Evolutionary conservation across 192 early-diverging fungal species (phyloP), one percentile per base, ranked within the genome.

Genomic region (Backusella tuberculispora): DNA sequence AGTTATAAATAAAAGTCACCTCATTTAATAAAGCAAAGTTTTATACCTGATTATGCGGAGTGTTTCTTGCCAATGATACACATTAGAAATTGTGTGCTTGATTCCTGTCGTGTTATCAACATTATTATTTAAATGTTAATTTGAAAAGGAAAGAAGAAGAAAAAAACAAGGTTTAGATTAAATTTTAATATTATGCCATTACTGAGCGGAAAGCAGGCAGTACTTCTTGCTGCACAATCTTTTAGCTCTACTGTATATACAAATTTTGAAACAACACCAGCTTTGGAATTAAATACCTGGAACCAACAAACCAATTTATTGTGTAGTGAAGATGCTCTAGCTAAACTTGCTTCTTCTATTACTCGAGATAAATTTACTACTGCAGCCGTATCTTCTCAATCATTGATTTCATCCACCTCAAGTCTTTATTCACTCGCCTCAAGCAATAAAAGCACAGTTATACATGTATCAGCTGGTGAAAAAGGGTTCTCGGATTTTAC

Each of bases 381-480:
- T 19, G 78, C 74, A 19, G 17, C 79, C 14, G 56, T 76, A 2
- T 64, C 71, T 24, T 79, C 74, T 15, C 65, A 74, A 6, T 65
- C 65, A 19, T 79, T 88, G 60, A 53, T 88, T 37, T 69, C 79
- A 21, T 77, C 85, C 15, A 86, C 86, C 65, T 85, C 87, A 37
- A 83, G 85, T 60, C 75, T 86, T 17, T 86, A 84, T 77, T 84
- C 80, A 75, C 34, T 86, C 3, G 76, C 90, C 29, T 69, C 64
- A 21, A 73, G 80, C 47, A 74, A 80, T 34, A 74, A 81, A 6
- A 80, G 85, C 15, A 66, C 83, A 14, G 87, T 90, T 14, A 76
- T 90, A 68, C 87, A 87, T 74, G 79, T 86, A 6, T 78, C 85
- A 45, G 79, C 87, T 69, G 78, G 81, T 41, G 77, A 69, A 8